Base-by-base conservation (phyloP, 2,329 filamentous ascomycete species). In the Ustulina deusta region DNA sequence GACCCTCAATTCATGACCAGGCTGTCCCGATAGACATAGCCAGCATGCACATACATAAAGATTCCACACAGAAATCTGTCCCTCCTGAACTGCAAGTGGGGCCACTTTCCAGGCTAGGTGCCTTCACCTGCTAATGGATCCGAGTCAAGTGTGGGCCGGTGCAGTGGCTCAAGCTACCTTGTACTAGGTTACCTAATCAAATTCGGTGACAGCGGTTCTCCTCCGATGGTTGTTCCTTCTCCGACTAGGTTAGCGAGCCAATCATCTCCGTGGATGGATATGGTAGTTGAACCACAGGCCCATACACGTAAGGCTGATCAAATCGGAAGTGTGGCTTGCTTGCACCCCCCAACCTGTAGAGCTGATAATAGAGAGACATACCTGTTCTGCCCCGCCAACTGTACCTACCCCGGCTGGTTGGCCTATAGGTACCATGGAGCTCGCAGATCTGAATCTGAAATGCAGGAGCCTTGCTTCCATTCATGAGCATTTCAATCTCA, bases 31-130 rank as follows among this genome's bases (percentile, higher is more conserved):
- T 56, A 42, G 57, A 63, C 51, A 66, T 64, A 44, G 58, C 60
- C 64, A 67, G 38, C 27, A 61, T 56, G 36, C 27, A 68, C 36
- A 34, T 60, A 55, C 56, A 34, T 59, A 22, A 40, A 15, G 32
- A 61, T 49, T 52, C 66, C 68, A 66, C 65, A 70, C 70, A 70
- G 72, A 73, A 75, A 76, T 76, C 72, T 76, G 75, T 76, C 74
- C 74, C 74, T 75, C 72, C 72, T 75, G 68, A 73, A 72, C 69
- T 61, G 54, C 64, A 9, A 44, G 65, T 68, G 65, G 68, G 68
- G 62, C 17, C 67, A 40, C 17, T 36, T 15, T 40, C 22, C 36
- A 42, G 54, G 36, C 36, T 27, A 56, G 48, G 22, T 7, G 13
- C 48, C 34, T 42, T 61, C 60, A 62, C 48, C 49, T 46, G 49